Conservation (phyloP, 768 basidiomycete species). For the Hemileccinum impolitum region DNA sequence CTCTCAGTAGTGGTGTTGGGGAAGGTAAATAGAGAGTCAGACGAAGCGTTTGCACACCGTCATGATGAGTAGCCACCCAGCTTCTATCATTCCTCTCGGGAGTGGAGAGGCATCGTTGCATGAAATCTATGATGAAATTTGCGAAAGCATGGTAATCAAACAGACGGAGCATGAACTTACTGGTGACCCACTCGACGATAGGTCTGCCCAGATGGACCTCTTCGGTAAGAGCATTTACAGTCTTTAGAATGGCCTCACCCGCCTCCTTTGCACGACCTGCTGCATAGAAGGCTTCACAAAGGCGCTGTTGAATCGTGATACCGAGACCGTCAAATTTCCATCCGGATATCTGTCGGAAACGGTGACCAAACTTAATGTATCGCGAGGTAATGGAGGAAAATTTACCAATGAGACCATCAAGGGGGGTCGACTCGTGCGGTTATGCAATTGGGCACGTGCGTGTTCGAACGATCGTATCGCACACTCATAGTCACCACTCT, state of each 20-base stretch:
- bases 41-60: no score
- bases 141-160: background rate
- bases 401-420: background rate
- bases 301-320: background rate
- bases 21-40: background rate
- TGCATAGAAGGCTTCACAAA: slow-evolving; percentile 6
- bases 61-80: no score
- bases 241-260: background rate
- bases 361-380: no score
- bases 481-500: background rate
- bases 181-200: background rate
- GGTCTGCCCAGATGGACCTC: background rate
- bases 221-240: background rate
- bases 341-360: slow-evolving; percentile 5
- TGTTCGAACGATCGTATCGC: background rate
- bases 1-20: background rate
- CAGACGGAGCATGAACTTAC: background rate
- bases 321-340: slow-evolving; percentile 6
- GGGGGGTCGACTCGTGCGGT: background rate
- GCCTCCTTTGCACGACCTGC: background rate
- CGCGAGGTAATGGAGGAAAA: background rate
- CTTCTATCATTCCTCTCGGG: background rate
- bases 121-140: background rate
- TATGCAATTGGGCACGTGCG: background rate
- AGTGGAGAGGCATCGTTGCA: background rate